Percentiles rank a stretch among this genome's conserved stretches.
Conservation (phyloP, 202 grass and related monocot species). For the Alloteropsis angusta region DNA sequence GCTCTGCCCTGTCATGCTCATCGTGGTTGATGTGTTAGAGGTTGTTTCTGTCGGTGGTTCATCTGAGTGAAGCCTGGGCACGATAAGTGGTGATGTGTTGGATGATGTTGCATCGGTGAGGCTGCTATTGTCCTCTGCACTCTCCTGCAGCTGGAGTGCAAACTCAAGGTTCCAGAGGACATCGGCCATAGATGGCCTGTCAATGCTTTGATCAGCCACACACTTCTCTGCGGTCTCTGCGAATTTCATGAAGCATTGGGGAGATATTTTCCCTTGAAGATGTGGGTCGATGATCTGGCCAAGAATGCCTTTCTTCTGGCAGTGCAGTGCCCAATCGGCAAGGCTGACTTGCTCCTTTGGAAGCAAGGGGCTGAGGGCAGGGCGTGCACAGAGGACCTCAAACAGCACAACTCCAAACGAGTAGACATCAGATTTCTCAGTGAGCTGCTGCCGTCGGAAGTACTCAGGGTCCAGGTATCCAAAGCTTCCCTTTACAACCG, state of each 20-base stretch:
- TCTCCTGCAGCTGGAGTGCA: conserved; percentile 56
- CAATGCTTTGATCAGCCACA: conserved; percentile 44
- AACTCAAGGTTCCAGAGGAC: conserved; percentile 80
- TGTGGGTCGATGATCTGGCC: conserved; percentile 59
- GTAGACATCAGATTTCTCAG: conserved; percentile 76
- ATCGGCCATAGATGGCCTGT: conserved; percentile 60
- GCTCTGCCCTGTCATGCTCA: conserved; percentile 40
- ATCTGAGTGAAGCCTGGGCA: conserved; percentile 5
- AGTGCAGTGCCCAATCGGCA: conserved; percentile 52
- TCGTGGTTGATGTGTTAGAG: conserved; percentile 32
- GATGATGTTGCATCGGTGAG: conserved; percentile 22
- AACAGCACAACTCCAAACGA: conserved; percentile 80
- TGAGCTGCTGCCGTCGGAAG: conserved; percentile 50
- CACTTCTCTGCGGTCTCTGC: conserved; percentile 61
- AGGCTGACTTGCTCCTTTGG: conserved; percentile 59
- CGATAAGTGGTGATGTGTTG: not conserved
- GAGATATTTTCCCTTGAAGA: conserved; percentile 47
- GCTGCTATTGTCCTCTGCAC: conserved; percentile 33
- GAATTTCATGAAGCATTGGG: conserved; percentile 57
- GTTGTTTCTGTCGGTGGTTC: conserved; percentile 30
- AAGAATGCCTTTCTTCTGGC: conserved; percentile 58
- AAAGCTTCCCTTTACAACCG: conserved; percentile 70
- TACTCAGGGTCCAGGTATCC: conserved; percentile 80
- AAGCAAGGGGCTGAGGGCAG: conserved; percentile 24
- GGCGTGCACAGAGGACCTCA: conserved; percentile 57